These are phyloP conservation scores for Sclerotiophoma versabilis DNA, from an alignment of 2,329 filamentous ascomycete species.

Conservation along the genomic window DNA sequence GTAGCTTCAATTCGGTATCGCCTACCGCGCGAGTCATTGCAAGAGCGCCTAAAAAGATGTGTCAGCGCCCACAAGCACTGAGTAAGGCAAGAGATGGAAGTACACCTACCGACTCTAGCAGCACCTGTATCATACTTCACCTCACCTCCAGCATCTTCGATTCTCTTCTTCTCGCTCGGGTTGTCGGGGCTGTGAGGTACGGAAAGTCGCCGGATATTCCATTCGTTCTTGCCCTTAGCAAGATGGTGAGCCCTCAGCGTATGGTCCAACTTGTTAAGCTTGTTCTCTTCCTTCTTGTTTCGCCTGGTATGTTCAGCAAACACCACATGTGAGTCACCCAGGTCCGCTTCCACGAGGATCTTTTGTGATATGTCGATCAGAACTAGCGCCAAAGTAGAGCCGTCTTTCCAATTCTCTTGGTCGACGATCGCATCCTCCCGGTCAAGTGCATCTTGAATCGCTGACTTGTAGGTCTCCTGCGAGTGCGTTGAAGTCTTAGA, in stretches of 20 bases:
- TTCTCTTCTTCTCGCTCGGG: conserved; percentile 27
- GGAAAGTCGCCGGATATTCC: conserved; percentile 28
- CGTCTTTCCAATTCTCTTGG: conserved; percentile 26
- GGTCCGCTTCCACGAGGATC: conserved; percentile 30
- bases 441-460: conserved; percentile 32
- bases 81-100: not conserved
- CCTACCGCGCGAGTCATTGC: conserved; percentile 36
- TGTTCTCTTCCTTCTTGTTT: conserved; percentile 12
- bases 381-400: conserved; percentile 33
- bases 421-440: conserved; percentile 29
- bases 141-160: conserved; percentile 33
- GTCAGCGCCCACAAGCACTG: not conserved
- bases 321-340: conserved; percentile 34
- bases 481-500: conserved; percentile 19
- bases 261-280: conserved; percentile 13
- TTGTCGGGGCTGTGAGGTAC: conserved; percentile 29
- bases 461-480: conserved; percentile 29
- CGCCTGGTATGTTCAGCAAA: conserved; percentile 19
- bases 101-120: conserved; percentile 21
- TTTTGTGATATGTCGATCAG: conserved; percentile 32
- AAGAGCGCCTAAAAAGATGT: conserved; percentile 21
- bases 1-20: conserved; percentile 33
- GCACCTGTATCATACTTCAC: conserved; percentile 32
- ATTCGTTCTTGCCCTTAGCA: conserved; percentile 20
- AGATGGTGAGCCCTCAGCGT: conserved; percentile 13